Evolutionary conservation across 805 yeast genomes (phyloP).

Genomic region (Candida mattraensis): DNA sequence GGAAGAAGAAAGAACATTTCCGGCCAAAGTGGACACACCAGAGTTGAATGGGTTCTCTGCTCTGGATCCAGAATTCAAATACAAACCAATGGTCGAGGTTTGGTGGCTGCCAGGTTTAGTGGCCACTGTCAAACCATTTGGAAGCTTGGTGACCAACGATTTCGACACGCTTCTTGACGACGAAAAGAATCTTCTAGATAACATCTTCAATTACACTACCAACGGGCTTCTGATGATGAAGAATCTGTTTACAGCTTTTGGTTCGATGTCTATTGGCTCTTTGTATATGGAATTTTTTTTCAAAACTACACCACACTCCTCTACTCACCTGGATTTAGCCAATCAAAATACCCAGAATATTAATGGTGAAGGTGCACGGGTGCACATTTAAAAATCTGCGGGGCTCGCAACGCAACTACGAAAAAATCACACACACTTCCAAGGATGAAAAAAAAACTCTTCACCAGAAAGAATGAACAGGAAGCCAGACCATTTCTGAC

Average conservation of each 20-base stretch:
- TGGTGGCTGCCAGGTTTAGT: slow-evolving; percentile 61
- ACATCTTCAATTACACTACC: slow-evolving; percentile 22
- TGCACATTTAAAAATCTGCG: no score
- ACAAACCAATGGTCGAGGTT: slow-evolving; percentile 66
- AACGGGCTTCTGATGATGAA: neutral
- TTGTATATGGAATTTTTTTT: slow-evolving; percentile 6
- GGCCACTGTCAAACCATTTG: slow-evolving; percentile 75
- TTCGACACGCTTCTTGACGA: slow-evolving; percentile 48
- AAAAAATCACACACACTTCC: no score
- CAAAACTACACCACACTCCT: no score
- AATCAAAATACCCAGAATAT: slow-evolving; percentile 12
- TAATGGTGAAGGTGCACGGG: slow-evolving; percentile 11
- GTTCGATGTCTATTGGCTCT: neutral
- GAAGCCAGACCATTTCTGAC: no score
- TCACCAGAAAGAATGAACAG: no score
- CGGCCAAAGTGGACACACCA: slow-evolving; percentile 70
- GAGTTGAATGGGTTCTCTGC: slow-evolving; percentile 79
- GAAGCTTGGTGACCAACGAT: slow-evolving; percentile 68
- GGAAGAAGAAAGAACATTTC: slow-evolving; percentile 46
- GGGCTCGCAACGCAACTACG: no score
- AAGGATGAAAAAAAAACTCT: no score
- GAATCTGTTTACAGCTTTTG: neutral
- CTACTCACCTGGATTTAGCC: slow-evolving; percentile 7
- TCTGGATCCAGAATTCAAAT: slow-evolving; percentile 75
- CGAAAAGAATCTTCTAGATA: slow-evolving; percentile 58